Evolutionary conservation across 805 yeast species (phyloP).

Genomic region (Ogataea nakhonphanomensis): DNA sequence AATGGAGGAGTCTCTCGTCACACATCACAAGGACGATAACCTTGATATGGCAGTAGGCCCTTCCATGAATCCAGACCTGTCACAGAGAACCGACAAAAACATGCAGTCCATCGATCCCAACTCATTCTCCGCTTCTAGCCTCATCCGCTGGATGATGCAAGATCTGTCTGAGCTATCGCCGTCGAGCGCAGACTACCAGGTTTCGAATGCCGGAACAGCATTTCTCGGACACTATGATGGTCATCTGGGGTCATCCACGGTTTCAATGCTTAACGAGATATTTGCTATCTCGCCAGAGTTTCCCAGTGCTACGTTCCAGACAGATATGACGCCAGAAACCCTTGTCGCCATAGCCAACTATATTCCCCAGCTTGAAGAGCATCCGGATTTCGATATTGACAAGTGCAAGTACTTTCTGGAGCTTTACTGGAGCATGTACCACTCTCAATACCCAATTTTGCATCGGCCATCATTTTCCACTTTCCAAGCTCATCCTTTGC

Average conservation of each 20-base stretch:
- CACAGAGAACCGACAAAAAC: too few species aligned
- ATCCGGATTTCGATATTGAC: slow-evolving; percentile 20
- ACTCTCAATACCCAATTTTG: slow-evolving; percentile 48
- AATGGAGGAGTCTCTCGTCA: too few species aligned
- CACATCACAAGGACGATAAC: too few species aligned
- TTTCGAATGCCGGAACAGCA: slow-evolving; percentile 14
- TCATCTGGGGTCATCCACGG: slow-evolving; percentile 18
- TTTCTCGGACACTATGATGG: slow-evolving; percentile 19
- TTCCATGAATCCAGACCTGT: too few species aligned
- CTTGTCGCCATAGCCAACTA: slow-evolving; percentile 16
- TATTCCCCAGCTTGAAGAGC: slow-evolving; percentile 18
- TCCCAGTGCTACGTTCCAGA: slow-evolving; percentile 22
- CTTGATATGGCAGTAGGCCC: too few species aligned
- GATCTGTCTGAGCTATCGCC: slow-evolving; percentile 17
- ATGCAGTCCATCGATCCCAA: too few species aligned
- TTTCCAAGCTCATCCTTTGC: slow-evolving; percentile 45
- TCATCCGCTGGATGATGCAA: slow-evolving; percentile 20
- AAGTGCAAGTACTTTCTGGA: slow-evolving; percentile 26
- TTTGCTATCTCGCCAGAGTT: slow-evolving; percentile 25
- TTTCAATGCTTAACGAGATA: slow-evolving; percentile 21
- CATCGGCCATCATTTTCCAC: slow-evolving; percentile 52
- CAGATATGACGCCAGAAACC: slow-evolving; percentile 16
- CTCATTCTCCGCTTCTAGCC: slow-evolving; percentile 15
- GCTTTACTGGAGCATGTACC: slow-evolving; percentile 53
- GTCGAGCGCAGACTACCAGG: slow-evolving; percentile 4